Evolutionary conservation across 1,139 yeast species (phyloP).

Genomic region (Magnusiomyces sp.): DNA sequence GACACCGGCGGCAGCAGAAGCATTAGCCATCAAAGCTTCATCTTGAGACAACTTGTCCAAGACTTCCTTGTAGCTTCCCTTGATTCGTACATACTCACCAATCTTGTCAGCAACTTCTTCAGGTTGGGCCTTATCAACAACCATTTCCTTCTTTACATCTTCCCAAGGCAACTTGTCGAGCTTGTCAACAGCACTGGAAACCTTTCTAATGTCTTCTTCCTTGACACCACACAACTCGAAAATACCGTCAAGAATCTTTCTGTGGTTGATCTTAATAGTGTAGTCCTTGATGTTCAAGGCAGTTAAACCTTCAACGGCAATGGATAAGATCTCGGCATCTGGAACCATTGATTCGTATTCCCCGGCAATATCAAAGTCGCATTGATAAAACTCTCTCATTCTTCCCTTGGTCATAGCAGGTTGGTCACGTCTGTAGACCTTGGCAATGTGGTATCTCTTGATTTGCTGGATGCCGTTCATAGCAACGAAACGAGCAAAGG

Average conservation of each 20-base stretch:
- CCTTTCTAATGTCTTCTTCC: constrained; percentile 86
- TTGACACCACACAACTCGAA: constrained; percentile 92
- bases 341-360: constrained; percentile 89
- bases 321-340: constrained; percentile 78
- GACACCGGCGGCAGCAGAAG: constrained; percentile 70
- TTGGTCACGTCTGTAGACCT: constrained; percentile 96
- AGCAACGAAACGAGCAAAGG: constrained; percentile 94
- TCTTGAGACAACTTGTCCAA: constrained; percentile 48
- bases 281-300: constrained; percentile 79
- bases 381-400: constrained; percentile 98
- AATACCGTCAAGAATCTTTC: constrained; percentile 91
- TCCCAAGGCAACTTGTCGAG: constrained; percentile 94
- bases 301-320: constrained; percentile 75
- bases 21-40: constrained; percentile 51
- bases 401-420: constrained; percentile 99
- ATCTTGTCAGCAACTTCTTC: constrained; percentile 89
- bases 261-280: constrained; percentile 86
- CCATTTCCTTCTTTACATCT: constrained; percentile 84
- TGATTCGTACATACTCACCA: constrained; percentile 81
- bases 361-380: constrained; percentile 97
- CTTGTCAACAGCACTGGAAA: constrained; percentile 93
- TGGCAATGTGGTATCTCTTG: constrained; percentile 93
- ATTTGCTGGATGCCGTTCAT: constrained; percentile 84
- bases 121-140: constrained; percentile 78
- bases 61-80: constrained; percentile 68